Evolutionary conservation across 2,329 filamentous ascomycete genomes (phyloP), one percentile per base, ranked within the genome.

Genomic region (Diaporthe nobilis): DNA sequence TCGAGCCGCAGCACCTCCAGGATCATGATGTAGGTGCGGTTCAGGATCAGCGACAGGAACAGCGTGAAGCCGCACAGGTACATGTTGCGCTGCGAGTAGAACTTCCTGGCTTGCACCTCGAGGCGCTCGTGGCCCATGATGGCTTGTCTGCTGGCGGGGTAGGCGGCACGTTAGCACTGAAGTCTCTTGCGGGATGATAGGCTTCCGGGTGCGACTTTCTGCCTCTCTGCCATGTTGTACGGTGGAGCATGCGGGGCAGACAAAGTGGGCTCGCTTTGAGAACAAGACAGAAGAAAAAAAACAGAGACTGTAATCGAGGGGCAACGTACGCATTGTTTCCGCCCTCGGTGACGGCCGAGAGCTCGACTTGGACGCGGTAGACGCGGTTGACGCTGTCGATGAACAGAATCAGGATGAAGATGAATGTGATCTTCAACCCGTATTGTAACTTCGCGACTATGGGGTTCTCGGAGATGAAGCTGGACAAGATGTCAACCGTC

Each of bases 51-150:
- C 72, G 96, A 98, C 77, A 99, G 93, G 92, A 99, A 98, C 78
- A 99, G 93, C 7, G 97, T 99, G 90, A 99, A 99, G 81, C 97
- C 97, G 86, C 97, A 98, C 77, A 99, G 95, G 88, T 99, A 99
- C 97, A 99, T 99, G 92, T 99, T 99, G 86, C 97, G 96, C 89
- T 99, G 96, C 77, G 96, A 98, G 91, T 99, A 99, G 90, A 99
- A 99, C 88, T 99, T 99, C 90, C 97, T 95, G 79, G 97, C 96
- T 87, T 99, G 97, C 71, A 98, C 96, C 87, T 99, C 97, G 91
- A 98, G 95, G 79, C 97, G 96, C 85, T 98, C 97, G 83, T 95
- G 93, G 78, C 97, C 96, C 81, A 98, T 92, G 76, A 96, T 92
- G 71, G 92, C 91, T 82, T 94, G 86, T 75, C 86, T 88, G 79